Evolutionary conservation across 352 stramenopile genomes (phyloP).

Genomic region (Halophytophthora batemanensis): DNA sequence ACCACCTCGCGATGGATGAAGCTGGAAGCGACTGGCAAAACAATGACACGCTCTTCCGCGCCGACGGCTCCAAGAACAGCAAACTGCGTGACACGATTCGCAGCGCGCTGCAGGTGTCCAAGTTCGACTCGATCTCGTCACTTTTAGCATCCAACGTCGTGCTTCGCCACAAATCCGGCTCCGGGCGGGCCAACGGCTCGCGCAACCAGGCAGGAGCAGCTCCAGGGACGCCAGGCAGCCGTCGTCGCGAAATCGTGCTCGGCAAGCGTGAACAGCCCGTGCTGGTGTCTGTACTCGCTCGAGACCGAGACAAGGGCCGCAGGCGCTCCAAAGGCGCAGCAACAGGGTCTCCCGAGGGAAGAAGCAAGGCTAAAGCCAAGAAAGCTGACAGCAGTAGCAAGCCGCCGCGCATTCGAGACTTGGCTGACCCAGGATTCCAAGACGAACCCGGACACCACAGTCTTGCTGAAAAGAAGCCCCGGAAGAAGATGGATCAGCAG

Average conservation of each 20-base stretch:
- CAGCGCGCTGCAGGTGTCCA: conserved; percentile 73
- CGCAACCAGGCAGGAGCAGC: conserved; percentile 8
- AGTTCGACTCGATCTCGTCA: conserved; percentile 90
- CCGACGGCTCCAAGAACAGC: conserved; percentile 83
- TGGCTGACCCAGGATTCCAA: conserved; percentile 71
- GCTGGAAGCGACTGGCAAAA: conserved; percentile 57
- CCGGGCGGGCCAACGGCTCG: conserved; percentile 10
- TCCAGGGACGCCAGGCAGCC: conserved; percentile 2
- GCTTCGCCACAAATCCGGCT: conserved; percentile 48
- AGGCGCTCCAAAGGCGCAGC: conserved; percentile 4
- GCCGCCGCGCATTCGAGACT: conserved; percentile 65
- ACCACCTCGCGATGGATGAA: conserved; percentile 15
- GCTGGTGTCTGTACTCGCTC: conserved; percentile 55
- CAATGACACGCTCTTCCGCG: conserved; percentile 81
- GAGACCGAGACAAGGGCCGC: conserved; percentile 18
- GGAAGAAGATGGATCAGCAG: neutral
- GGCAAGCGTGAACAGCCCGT: conserved; percentile 56
- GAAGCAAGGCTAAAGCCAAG: conserved; percentile 12
- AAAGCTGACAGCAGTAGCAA: conserved; percentile 15
- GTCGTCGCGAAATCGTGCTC: conserved; percentile 55
- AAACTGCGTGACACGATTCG: conserved; percentile 84
- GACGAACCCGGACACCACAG: conserved; percentile 23
- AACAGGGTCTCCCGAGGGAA: too few relatives aligned
- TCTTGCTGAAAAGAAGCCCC: neutral
- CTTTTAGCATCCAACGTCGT: conserved; percentile 78